Conservation (phyloP, 1,284 basidiomycete genomes). For the Malassezia japonica region DNA sequence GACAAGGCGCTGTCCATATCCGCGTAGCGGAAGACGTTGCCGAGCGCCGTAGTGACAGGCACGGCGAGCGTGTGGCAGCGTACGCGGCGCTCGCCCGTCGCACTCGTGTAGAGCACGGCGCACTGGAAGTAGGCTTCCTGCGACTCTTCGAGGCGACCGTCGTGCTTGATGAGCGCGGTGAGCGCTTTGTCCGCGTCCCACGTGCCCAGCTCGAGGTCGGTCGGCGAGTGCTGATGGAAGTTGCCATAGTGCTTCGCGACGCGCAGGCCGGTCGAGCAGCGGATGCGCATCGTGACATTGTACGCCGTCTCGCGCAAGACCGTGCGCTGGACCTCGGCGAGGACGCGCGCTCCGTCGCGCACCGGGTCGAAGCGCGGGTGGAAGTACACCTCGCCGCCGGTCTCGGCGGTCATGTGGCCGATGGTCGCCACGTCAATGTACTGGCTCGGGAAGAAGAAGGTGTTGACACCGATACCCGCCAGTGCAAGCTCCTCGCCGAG, state of each 20-base stretch:
- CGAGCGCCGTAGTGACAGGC: constrained; percentile 70
- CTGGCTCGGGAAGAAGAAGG: constrained; percentile 74
- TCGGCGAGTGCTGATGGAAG: constrained; percentile 65
- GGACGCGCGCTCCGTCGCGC: constrained; percentile 61
- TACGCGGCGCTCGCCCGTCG: constrained; percentile 70
- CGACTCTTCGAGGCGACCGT: constrained; percentile 60
- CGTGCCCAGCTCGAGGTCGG: constrained; percentile 70
- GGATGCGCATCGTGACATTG: constrained; percentile 70
- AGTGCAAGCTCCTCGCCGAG: constrained; percentile 79
- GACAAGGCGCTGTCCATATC: constrained; percentile 79
- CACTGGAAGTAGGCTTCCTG: constrained; percentile 74
- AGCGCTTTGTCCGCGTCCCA: constrained; percentile 75
- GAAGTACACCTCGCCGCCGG: constrained; percentile 88
- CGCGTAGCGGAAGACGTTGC: constrained; percentile 82
- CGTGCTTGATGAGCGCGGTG: constrained; percentile 60
- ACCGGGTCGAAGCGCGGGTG: constrained; percentile 74
- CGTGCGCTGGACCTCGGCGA: constrained; percentile 65
- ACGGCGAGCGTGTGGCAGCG: constrained; percentile 75
- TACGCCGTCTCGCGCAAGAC: constrained; percentile 67
- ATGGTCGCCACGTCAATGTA: constrained; percentile 82
- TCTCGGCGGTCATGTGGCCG: constrained; percentile 58
- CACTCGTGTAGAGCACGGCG: constrained; percentile 80
- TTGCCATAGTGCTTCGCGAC: constrained; percentile 67
- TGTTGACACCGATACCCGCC: constrained; percentile 78
- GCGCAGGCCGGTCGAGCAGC: constrained; percentile 75